Base-by-base conservation (phyloP, 371 early-diverging fungal genomes). In the Haplosporangium sp. region DNA sequence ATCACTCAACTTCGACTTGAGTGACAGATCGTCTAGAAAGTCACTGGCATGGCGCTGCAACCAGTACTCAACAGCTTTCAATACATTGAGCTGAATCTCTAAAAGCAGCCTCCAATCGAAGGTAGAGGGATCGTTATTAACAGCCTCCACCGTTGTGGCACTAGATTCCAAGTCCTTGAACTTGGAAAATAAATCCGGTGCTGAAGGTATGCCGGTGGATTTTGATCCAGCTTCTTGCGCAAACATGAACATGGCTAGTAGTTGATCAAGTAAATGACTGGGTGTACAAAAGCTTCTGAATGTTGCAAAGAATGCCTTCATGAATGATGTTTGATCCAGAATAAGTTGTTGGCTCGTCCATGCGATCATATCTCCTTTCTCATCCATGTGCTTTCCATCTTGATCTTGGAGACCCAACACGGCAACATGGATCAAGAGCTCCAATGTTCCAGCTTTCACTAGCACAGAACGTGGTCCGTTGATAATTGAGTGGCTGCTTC, bases 21-120 rank as follows among this genome's bases (percentile, higher is more conserved):
- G 58, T 19, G 85, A 79, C 10, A 87, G 69, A 65, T 90, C 87
- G 58, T 94, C 93, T 13, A 91, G 69, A 75, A 94, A 93, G 71
- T 94, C 94, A 59, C 86, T 84, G 65, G 89, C 86, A 67, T 90
- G 89, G 34, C 86, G 78, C 40, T 84, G 77, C 11, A 92, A 66
- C 94, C 94, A 94, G 67, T 90, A 89, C 44, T 89, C 72, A 67
- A 93, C 67, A n/a, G 92, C 64, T 55, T 89, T 86, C 1, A 93
- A 72, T 17, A 91, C 77, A 8, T 83, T 84, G 1, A 76, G 69
- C 52, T 89, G 88, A 19, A 86, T 78, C 44, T 61, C 57, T 2
- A 87, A 74, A 2, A 88, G 76, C 17, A 63, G 61, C 53, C 83
- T 83, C 90, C 88, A 88, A 38, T 85, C 84, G 50, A 72, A 69